Percentiles rank a stretch among this genome's conserved stretches.
Conservation (phyloP, 2,329 filamentous ascomycete species). For the Fusarium globosum region DNA sequence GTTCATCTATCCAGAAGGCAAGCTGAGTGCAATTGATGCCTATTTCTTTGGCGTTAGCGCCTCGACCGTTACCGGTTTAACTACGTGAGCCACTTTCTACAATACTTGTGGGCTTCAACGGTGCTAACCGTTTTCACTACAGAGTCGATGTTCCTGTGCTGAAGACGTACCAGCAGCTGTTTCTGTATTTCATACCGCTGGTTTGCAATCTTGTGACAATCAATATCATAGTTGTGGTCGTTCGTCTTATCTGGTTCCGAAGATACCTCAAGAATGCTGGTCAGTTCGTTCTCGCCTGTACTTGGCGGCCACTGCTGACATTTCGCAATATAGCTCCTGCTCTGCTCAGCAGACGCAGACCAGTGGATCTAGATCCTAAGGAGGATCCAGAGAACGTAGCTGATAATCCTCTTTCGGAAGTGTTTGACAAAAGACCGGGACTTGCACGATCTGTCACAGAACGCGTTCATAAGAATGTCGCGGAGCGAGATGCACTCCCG, state of each 20-base stretch:
- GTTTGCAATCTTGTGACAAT: conserved; percentile 61
- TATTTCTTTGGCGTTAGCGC: conserved; percentile 62
- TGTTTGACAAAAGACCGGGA: background rate
- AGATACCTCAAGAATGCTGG: conserved; percentile 56
- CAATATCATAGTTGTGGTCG: conserved; percentile 60
- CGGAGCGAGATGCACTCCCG: conserved; percentile 10
- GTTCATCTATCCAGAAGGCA: conserved; percentile 40
- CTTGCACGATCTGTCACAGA: conserved; percentile 22
- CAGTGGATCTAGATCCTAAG: conserved; percentile 3
- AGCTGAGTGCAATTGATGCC: conserved; percentile 55
- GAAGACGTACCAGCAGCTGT: conserved; percentile 62
- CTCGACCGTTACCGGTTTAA: conserved; percentile 63
- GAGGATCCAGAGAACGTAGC: conserved; percentile 20
- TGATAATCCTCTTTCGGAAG: background rate
- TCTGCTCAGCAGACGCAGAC: conserved; percentile 21
- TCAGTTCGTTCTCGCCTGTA: conserved; percentile 24
- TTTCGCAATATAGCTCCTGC: conserved; percentile 17
- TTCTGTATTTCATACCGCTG: conserved; percentile 61
- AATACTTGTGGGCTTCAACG: background rate
- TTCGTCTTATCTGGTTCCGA: conserved; percentile 61
- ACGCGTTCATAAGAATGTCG: background rate
- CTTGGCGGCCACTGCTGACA: background rate
- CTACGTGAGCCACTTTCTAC: conserved; percentile 52
- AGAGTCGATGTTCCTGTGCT: conserved; percentile 63
- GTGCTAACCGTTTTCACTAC: conserved; percentile 10